These are phyloP conservation scores for Petunia secreta DNA, from an alignment of 257 asterid species.

Conservation along the genomic window DNA sequence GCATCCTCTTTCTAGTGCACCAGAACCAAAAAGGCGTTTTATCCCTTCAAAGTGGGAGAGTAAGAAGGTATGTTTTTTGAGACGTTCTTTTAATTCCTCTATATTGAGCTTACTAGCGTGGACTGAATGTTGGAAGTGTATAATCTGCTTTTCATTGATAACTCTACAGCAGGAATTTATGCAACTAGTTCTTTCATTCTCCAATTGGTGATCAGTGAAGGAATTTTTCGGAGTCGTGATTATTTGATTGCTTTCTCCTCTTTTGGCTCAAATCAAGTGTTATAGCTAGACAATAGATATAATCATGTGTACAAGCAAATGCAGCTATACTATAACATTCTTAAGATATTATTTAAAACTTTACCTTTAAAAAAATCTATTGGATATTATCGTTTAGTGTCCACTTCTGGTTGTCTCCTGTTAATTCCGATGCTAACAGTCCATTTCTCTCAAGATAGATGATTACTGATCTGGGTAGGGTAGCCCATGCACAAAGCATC, in stretches of 20 bases:
- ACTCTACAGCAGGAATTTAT: background rate
- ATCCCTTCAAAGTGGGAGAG: slow-evolving; percentile 94
- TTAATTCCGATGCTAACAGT: background rate
- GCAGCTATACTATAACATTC: too few species aligned
- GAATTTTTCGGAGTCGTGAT: background rate
- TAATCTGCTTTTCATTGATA: slow-evolving; percentile 1
- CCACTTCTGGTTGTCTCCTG: slow-evolving; percentile 10
- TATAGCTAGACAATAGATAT: background rate
- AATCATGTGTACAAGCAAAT: slow-evolving; percentile 4
- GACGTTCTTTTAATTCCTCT: background rate
- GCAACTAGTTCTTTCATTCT: background rate
- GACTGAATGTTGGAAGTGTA: slow-evolving; percentile 1
- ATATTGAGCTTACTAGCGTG: background rate
- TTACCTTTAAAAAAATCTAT: background rate
- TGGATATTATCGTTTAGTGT: background rate
- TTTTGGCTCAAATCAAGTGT: slow-evolving; percentile 16
- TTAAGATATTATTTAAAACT: too few species aligned
- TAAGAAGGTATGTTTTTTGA: slow-evolving; percentile 55
- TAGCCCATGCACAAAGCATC: too few species aligned
- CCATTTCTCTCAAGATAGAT: background rate
- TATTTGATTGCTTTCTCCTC: background rate
- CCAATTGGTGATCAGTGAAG: background rate
- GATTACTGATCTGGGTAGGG: background rate
- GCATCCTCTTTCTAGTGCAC: slow-evolving; percentile 90
- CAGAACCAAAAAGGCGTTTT: slow-evolving; percentile 99